phyloP scores from a whole-genome alignment of 2,329 filamentous ascomycete genomes.

The Ophioceras dolichostomum region DNA sequence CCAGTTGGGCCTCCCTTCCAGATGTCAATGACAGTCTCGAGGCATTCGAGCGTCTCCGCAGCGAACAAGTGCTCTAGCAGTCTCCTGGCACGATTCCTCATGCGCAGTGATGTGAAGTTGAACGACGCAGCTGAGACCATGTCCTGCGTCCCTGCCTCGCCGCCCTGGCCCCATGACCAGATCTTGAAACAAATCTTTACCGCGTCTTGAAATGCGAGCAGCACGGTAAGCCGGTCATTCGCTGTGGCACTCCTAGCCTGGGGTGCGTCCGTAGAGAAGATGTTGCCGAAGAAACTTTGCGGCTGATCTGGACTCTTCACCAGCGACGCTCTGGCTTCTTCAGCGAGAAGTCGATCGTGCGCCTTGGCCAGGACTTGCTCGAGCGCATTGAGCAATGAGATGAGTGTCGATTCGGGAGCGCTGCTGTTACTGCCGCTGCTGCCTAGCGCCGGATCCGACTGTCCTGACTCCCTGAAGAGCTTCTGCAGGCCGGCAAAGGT shows the following conservation, averaged over 20 bases:
- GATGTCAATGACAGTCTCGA: constrained; percentile 80
- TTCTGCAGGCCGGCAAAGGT: constrained; percentile 61
- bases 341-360: constrained; percentile 68
- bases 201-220: constrained; percentile 94
- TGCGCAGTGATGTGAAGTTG: constrained; percentile 76
- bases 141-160: constrained; percentile 47
- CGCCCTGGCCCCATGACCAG: constrained; percentile 78
- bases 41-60: constrained; percentile 82
- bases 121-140: constrained; percentile 66
- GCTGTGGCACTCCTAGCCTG: constrained; percentile 76
- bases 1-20: constrained; percentile 58
- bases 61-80: constrained; percentile 88
- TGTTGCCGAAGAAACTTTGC: constrained; percentile 85
- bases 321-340: constrained; percentile 57
- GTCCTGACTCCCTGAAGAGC: constrained; percentile 36
- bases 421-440: constrained; percentile 13
- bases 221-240: constrained; percentile 84
- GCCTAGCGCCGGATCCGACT: constrained; percentile 12
- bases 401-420: constrained; percentile 59
- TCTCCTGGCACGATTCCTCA: constrained; percentile 79
- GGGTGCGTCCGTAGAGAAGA: constrained; percentile 63
- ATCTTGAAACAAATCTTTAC: constrained; percentile 86
- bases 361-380: constrained; percentile 82
- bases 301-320: constrained; percentile 71
- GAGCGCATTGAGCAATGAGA: constrained; percentile 82